Conservation (phyloP, 257 asterid species). For the Cinchona pubescens region DNA sequence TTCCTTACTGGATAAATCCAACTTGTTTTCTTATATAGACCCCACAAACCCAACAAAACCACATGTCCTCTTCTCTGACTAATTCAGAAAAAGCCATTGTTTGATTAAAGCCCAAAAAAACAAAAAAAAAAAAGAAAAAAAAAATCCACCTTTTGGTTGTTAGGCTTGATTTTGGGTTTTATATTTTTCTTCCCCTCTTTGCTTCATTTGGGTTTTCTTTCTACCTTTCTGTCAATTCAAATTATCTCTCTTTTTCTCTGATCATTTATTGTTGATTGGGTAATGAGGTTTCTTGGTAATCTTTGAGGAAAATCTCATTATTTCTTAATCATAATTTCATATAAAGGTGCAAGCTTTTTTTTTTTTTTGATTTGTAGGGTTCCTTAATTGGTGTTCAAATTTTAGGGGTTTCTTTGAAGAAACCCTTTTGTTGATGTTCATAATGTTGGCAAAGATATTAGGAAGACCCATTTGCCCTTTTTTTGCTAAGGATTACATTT, state of each 20-base stretch:
- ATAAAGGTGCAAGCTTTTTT: constrained; percentile 14
- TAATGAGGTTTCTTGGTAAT: constrained; percentile 21
- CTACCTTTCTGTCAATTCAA: constrained; percentile 27
- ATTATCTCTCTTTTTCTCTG: constrained; percentile 22
- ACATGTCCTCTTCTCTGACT: constrained; percentile 23
- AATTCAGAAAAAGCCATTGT: constrained; percentile 26
- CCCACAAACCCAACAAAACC: constrained; percentile 35
- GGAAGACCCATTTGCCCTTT: constrained; percentile 27
- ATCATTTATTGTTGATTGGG: constrained; percentile 51
- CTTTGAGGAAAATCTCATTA: not conserved
- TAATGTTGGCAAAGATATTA: constrained; percentile 8
- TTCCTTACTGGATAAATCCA: constrained; percentile 8
- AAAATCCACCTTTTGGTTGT: constrained; percentile 12
- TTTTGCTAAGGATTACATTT: constrained; percentile 23
- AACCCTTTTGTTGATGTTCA: constrained; percentile 5
- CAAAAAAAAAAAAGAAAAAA: too few relatives aligned
- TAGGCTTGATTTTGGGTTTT: constrained; percentile 12
- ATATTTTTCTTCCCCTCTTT: constrained; percentile 8
- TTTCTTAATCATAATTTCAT: constrained; percentile 1
- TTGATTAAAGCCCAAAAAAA: constrained; percentile 23
- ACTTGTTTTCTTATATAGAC: constrained; percentile 19
- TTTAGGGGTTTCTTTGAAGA: constrained; percentile 24
- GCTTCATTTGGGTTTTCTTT: constrained; percentile 28
- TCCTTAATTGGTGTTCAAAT: not conserved
- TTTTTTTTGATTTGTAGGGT: constrained; percentile 16